phyloP scores from a whole-genome alignment of 768 basidiomycete species.

The Coprinopsis sp. region DNA sequence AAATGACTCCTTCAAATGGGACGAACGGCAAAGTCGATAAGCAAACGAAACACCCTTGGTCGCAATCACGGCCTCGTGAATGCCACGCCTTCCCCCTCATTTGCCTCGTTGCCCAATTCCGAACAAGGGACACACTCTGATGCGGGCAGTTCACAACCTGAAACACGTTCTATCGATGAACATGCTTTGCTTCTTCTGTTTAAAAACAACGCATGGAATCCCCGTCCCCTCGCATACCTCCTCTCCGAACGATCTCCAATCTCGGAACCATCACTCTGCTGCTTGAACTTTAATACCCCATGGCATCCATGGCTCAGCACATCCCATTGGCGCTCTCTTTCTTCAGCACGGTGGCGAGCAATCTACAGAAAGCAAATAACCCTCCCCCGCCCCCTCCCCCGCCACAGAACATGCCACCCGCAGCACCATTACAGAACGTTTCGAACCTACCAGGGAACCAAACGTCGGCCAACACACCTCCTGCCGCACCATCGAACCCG shows the following conservation, averaged over 20 bases:
- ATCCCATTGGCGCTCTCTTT: constrained; percentile 44
- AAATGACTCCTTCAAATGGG: constrained; percentile 18
- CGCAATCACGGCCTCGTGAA: constrained; percentile 26
- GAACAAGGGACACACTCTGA: no score
- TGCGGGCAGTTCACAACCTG: no score
- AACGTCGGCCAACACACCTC: constrained; percentile 8
- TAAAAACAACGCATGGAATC: constrained; percentile 22
- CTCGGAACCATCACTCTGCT: background rate
- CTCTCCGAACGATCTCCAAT: no score
- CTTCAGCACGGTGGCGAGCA: constrained; percentile 20
- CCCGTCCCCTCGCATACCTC: background rate
- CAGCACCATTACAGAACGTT: constrained; percentile 19
- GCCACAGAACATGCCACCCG: constrained; percentile 21
- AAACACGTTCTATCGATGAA: constrained; percentile 14
- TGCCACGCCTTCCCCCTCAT: constrained; percentile 35
- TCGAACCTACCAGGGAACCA: constrained; percentile 23
- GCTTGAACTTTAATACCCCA: no score
- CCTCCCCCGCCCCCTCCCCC: constrained; percentile 15
- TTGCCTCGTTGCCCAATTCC: constrained; percentile 20
- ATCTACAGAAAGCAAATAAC: constrained; percentile 24
- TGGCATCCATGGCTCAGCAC: constrained; percentile 34
- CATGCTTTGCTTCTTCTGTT: constrained; percentile 15
- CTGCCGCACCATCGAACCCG: constrained; percentile 19
- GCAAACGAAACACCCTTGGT: no score
- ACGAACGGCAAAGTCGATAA: constrained; percentile 15